Evolutionary conservation across 2,329 filamentous ascomycete species (phyloP).

Genomic region (Diplodia sapinea): DNA sequence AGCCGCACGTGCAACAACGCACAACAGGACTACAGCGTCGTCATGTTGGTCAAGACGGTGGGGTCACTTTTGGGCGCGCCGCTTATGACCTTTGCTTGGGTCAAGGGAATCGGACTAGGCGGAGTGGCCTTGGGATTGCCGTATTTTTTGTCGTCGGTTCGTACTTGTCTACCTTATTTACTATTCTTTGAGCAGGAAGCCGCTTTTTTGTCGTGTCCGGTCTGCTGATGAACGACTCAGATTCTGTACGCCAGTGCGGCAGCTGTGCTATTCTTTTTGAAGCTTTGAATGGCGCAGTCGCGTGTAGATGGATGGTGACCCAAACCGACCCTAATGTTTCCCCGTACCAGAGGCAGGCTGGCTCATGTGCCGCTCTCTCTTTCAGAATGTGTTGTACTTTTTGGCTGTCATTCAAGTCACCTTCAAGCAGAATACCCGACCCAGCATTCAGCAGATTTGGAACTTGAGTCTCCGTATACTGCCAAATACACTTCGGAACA

Average conservation of each 20-base stretch:
- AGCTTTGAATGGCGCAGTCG: neutral
- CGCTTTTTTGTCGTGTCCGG: neutral
- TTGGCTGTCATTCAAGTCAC: neutral
- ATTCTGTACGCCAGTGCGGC: slow-evolving; percentile 5
- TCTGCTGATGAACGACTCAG: neutral
- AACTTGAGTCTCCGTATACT: neutral
- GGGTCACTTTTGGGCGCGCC: slow-evolving; percentile 46
- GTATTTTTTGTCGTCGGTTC: slow-evolving; percentile 45
- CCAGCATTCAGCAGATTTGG: neutral
- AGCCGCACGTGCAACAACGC: slow-evolving; percentile 34
- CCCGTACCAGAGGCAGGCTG: neutral
- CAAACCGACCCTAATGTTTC: neutral
- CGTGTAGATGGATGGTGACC: neutral
- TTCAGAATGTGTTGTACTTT: neutral
- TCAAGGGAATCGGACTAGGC: slow-evolving; percentile 44
- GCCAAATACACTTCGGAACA: neutral
- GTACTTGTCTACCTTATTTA: slow-evolving; percentile 31
- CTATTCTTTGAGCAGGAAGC: too few relatives aligned
- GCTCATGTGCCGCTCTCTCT: neutral
- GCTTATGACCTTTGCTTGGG: slow-evolving; percentile 46
- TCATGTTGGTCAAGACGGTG: slow-evolving; percentile 46
- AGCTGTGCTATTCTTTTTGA: slow-evolving; percentile 1
- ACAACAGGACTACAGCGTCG: slow-evolving; percentile 45
- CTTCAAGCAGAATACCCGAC: neutral
- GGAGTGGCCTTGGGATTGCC: slow-evolving; percentile 43